Conservation (phyloP, 2,329 filamentous ascomycete species). For the Phoma sp. region DNA sequence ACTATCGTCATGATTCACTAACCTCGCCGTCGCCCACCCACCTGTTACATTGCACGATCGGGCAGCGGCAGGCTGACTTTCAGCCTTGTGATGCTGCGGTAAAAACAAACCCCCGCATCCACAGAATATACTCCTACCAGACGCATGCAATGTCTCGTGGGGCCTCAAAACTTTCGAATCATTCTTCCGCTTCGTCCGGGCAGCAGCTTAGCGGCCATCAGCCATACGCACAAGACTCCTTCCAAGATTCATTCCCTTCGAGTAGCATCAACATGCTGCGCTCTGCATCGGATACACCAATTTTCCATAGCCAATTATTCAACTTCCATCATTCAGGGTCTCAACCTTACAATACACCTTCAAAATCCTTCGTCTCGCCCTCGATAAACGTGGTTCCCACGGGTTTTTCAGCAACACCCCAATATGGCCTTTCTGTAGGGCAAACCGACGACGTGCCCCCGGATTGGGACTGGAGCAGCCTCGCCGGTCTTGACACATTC, state of each 20-base stretch:
- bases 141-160: conserved; percentile 21
- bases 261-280: not conserved
- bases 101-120: not conserved
- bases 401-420: not conserved
- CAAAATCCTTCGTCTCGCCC: not conserved
- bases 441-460: not conserved
- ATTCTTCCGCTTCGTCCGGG: conserved; percentile 13
- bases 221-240: not conserved
- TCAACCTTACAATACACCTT: not conserved
- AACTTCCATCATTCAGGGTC: not conserved
- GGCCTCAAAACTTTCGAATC: conserved; percentile 22
- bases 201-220: not conserved
- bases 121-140: conserved; percentile 2
- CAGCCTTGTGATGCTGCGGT: conserved; percentile 30
- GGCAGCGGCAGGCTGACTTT: conserved; percentile 23
- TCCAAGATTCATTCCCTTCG: no score
- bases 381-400: not conserved
- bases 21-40: conserved; percentile 2
- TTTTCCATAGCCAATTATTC: not conserved
- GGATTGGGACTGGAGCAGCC: not conserved
- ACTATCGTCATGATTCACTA: conserved; percentile 24
- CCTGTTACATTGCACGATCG: not conserved
- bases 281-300: not conserved
- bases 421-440: not conserved
- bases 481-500: not conserved